These are phyloP conservation scores for Mortierella sp. DNA, from an alignment of 371 early-diverging fungal genomes.

Conservation along the genomic window DNA sequence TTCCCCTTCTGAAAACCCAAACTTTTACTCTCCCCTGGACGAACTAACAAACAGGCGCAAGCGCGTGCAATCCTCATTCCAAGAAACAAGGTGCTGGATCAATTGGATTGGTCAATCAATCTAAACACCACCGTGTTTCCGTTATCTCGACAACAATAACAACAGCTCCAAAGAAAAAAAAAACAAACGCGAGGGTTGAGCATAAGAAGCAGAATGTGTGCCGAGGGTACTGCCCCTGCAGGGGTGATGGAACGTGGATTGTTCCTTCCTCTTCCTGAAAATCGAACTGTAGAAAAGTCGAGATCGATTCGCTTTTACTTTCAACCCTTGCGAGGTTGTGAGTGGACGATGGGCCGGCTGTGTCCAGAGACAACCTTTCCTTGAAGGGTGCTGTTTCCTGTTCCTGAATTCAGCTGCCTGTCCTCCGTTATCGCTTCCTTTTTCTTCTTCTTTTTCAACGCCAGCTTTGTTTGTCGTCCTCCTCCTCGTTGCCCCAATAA, in stretches of 20 bases:
- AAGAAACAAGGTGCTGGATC: not conserved
- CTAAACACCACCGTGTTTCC: not conserved
- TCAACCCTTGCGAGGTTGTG: not conserved
- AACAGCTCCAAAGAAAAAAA: not conserved
- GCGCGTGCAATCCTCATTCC: slow-evolving; percentile 9
- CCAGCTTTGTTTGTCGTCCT: slow-evolving; percentile 7
- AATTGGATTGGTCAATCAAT: slow-evolving; percentile 17
- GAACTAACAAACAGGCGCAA: not conserved
- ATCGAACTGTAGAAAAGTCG: not conserved
- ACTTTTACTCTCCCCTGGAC: not conserved
- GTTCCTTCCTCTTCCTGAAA: not conserved
- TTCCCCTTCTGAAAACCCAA: not conserved
- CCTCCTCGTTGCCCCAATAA: slow-evolving; percentile 9
- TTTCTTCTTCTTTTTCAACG: not conserved
- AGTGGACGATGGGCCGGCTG: not conserved
- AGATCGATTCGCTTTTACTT: not conserved
- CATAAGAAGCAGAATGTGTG: not conserved
- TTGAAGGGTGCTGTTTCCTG: not conserved
- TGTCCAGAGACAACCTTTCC: not conserved
- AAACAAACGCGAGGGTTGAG: not conserved
- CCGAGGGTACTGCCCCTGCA: not conserved
- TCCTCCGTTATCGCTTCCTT: not conserved
- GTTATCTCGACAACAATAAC: not conserved
- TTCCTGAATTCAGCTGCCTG: slow-evolving; percentile 1
- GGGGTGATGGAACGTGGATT: not conserved